Evolutionary conservation across 768 basidiomycete genomes (phyloP).

Genomic region (Termitomyces sp.): DNA sequence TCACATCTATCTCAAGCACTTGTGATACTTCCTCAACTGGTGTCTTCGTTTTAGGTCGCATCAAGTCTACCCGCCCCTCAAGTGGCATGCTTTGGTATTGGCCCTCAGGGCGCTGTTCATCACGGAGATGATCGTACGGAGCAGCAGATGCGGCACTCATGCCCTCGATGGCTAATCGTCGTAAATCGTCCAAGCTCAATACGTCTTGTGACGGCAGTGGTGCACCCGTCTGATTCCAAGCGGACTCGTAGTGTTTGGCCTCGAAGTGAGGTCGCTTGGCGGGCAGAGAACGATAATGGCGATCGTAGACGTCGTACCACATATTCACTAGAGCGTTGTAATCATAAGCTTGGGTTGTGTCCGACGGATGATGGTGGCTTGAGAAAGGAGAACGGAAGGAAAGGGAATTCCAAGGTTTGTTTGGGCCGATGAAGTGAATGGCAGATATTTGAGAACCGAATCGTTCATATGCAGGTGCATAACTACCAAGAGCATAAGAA

Average conservation of each 20-base stretch:
- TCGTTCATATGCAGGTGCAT: constrained; percentile 94
- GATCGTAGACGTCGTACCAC: constrained; percentile 91
- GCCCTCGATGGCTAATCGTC: constrained; percentile 56
- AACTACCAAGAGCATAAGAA: constrained; percentile 43
- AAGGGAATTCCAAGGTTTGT: constrained; percentile 90
- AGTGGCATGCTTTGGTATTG: constrained; percentile 79
- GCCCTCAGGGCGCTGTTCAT: constrained; percentile 43
- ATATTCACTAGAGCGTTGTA: constrained; percentile 80
- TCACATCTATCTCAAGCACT: not conserved
- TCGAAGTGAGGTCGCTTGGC: constrained; percentile 46
- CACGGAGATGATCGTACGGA: constrained; percentile 7
- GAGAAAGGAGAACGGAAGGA: constrained; percentile 58
- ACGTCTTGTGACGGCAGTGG: constrained; percentile 22
- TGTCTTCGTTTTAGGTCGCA: constrained; percentile 44
- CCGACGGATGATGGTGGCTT: constrained; percentile 18
- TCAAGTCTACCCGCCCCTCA: constrained; percentile 84
- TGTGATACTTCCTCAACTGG: not conserved
- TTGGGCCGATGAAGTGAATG: constrained; percentile 92
- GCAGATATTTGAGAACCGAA: constrained; percentile 83
- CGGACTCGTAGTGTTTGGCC: constrained; percentile 62
- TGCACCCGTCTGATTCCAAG: constrained; percentile 55
- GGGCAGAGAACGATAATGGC: constrained; percentile 65
- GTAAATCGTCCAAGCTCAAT: constrained; percentile 61
- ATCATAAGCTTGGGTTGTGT: constrained; percentile 47
- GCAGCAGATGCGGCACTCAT: constrained; percentile 26